Conservation (phyloP, 345 rosid genomes). For the Melaleuca quinquenervia region DNA sequence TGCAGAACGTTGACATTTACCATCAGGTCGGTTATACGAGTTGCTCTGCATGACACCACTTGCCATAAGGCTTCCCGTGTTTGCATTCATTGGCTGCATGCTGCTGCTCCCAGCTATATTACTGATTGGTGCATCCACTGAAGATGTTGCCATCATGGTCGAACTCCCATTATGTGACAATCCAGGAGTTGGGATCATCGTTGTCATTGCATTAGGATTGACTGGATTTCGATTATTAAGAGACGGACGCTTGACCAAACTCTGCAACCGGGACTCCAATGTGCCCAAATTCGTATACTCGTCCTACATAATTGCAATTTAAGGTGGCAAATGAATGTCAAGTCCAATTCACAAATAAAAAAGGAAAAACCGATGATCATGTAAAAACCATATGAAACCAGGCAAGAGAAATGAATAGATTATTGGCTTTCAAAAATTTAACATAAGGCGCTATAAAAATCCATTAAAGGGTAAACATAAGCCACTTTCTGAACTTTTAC, state of each 20-base stretch:
- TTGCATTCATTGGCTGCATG: slow-evolving; percentile 31
- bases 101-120: slow-evolving; percentile 36
- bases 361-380: not conserved
- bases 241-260: slow-evolving; percentile 27
- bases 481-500: not conserved
- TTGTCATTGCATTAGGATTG: slow-evolving; percentile 51
- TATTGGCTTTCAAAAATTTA: not conserved
- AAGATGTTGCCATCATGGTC: slow-evolving; percentile 37
- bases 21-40: slow-evolving; percentile 39
- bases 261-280: slow-evolving; percentile 52
- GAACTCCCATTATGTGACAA: slow-evolving; percentile 51
- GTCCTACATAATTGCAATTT: slow-evolving; percentile 33
- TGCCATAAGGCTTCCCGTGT: slow-evolving; percentile 38
- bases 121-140: slow-evolving; percentile 46
- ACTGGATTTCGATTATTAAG: slow-evolving; percentile 31
- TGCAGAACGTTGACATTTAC: slow-evolving; percentile 10
- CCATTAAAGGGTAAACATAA: not conserved
- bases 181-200: slow-evolving; percentile 96
- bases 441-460: not conserved
- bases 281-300: slow-evolving; percentile 67
- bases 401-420: not conserved
- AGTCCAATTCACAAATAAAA: not conserved
- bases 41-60: slow-evolving; percentile 42
- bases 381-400: not conserved
- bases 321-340: not conserved